Conservation (phyloP, 495 filamentous ascomycete species). For the Pyronema domesticum region DNA sequence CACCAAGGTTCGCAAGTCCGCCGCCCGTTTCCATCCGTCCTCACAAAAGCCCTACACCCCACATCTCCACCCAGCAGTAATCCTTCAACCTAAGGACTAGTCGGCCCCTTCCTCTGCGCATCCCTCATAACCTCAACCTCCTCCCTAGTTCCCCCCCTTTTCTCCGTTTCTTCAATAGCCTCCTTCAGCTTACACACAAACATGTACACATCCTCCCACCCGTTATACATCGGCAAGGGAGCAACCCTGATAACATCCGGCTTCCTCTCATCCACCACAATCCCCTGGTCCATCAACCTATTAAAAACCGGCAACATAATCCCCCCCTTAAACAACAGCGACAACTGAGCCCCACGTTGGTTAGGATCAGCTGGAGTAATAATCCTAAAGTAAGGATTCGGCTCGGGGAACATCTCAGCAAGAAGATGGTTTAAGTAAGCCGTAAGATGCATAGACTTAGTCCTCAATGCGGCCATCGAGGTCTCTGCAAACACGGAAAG, state of each 20-base stretch:
- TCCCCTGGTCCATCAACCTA: slow-evolving; percentile 45
- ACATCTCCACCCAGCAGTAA: neutral
- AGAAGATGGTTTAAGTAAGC: slow-evolving; percentile 62
- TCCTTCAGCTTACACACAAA: slow-evolving; percentile 50
- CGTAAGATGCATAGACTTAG: slow-evolving; percentile 61
- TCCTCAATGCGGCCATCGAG: slow-evolving; percentile 47
- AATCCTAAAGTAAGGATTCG: slow-evolving; percentile 41
- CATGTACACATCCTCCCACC: slow-evolving; percentile 55
- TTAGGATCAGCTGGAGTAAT: slow-evolving; percentile 61
- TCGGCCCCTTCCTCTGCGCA: neutral
- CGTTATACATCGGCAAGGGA: slow-evolving; percentile 80
- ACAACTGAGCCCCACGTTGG: slow-evolving; percentile 74
- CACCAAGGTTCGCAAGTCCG: too few relatives aligned
- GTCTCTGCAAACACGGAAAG: slow-evolving; percentile 64
- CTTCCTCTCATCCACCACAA: slow-evolving; percentile 75
- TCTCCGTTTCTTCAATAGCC: slow-evolving; percentile 33
- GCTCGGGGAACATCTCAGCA: slow-evolving; percentile 7
- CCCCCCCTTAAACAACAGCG: slow-evolving; percentile 47
- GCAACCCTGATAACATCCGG: slow-evolving; percentile 88
- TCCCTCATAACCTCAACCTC: slow-evolving; percentile 1
- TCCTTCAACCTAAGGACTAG: slow-evolving; percentile 3
- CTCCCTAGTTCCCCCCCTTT: slow-evolving; percentile 9
- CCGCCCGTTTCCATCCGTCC: too few relatives aligned
- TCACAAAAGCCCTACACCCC: neutral
- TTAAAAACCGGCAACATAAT: slow-evolving; percentile 53